Conservation (phyloP, 1,284 basidiomycete genomes). For the Earliella scabrosa region DNA sequence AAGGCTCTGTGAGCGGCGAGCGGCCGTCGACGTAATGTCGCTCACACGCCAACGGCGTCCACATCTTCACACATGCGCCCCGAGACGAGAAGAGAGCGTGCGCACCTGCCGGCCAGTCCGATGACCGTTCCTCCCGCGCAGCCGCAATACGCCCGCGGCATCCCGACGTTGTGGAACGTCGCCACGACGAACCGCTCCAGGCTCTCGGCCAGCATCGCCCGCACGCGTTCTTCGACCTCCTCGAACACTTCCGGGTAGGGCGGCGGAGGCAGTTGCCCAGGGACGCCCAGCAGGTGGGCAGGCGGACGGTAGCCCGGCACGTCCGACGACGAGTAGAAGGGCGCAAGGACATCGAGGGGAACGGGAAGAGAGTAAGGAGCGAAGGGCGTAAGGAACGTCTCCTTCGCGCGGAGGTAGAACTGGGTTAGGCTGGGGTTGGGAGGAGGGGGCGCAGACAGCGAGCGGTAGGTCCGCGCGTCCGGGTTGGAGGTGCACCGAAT, state of each 20-base stretch:
- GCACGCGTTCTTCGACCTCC: slow-evolving; percentile 58
- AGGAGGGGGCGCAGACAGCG: slow-evolving; percentile 31
- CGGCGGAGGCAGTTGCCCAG: slow-evolving; percentile 18
- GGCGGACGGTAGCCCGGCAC: slow-evolving; percentile 4
- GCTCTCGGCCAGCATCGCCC: slow-evolving; percentile 64
- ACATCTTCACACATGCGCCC: background rate
- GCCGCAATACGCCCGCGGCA: slow-evolving; percentile 68
- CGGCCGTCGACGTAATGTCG: slow-evolving; percentile 11
- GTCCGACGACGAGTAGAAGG: slow-evolving; percentile 42
- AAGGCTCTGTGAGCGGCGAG: slow-evolving; percentile 13
- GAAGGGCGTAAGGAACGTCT: slow-evolving; percentile 74
- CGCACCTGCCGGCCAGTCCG: slow-evolving; percentile 34
- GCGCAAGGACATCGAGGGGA: slow-evolving; percentile 63
- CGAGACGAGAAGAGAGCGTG: slow-evolving; percentile 3
- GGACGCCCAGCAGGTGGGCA: slow-evolving; percentile 11
- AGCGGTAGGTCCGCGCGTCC: slow-evolving; percentile 33
- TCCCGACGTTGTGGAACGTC: slow-evolving; percentile 79
- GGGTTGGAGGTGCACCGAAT: slow-evolving; percentile 17
- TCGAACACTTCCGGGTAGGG: slow-evolving; percentile 67
- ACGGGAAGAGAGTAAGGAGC: slow-evolving; percentile 74
- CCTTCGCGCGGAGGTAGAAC: slow-evolving; percentile 76
- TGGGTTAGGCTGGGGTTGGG: slow-evolving; percentile 55
- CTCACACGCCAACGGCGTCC: slow-evolving; percentile 10
- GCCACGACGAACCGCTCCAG: slow-evolving; percentile 70
- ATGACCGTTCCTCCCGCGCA: slow-evolving; percentile 59